Conservation (phyloP, 495 filamentous ascomycete genomes). For the Neurospora sp. region DNA sequence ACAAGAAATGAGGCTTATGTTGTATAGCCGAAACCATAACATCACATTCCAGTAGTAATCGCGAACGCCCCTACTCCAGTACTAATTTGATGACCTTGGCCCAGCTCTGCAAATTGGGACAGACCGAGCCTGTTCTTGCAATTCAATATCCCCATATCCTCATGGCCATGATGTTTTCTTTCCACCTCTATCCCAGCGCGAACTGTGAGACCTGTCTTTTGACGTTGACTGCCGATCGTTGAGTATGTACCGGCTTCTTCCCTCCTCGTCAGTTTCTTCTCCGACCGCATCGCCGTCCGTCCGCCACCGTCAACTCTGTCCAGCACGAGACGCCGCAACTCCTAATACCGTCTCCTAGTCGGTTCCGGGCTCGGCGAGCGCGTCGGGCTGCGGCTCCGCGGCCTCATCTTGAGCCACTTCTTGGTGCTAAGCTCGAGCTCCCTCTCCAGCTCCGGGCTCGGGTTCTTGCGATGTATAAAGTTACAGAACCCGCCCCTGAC, state of each 20-base stretch:
- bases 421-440: constrained; percentile 81
- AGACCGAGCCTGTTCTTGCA: not conserved
- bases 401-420: constrained; percentile 88
- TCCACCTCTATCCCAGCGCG: not conserved
- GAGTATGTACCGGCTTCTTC: not conserved
- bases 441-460: constrained; percentile 72
- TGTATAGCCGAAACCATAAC: not conserved
- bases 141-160: not conserved
- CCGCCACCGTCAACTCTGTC: not conserved
- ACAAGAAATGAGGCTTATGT: not conserved
- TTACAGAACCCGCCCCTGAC: constrained; percentile 97
- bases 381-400: constrained; percentile 72
- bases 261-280: too few species aligned
- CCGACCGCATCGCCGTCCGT: not conserved
- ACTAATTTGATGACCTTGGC: not conserved
- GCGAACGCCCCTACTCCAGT: not conserved
- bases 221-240: not conserved
- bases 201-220: not conserved
- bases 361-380: constrained; percentile 71
- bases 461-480: constrained; percentile 97
- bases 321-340: not conserved
- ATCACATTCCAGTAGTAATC: not conserved
- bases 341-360: constrained; percentile 54
- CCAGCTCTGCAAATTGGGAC: not conserved
- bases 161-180: not conserved